phyloP scores from a whole-genome alignment of 1,284 basidiomycete genomes.

The Gomphus bonarii region DNA sequence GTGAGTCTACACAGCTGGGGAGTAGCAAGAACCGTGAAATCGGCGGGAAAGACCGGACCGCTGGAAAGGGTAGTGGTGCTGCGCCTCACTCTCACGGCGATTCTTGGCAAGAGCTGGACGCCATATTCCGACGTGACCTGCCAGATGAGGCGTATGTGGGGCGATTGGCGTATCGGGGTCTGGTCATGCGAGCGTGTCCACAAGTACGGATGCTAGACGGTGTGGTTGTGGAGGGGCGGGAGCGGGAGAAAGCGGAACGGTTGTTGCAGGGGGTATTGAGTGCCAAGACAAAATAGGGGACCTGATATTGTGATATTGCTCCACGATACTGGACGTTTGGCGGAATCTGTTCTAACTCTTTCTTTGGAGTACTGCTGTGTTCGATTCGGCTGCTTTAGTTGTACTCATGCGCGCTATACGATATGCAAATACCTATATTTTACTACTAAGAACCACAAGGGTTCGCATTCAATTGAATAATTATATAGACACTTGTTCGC shows the following conservation, averaged over 20 bases:
- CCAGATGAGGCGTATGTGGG: constrained; percentile 82
- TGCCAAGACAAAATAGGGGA: not conserved
- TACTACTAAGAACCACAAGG: not conserved
- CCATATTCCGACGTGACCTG: constrained; percentile 77
- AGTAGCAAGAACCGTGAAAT: constrained; percentile 9
- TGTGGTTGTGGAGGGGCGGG: constrained; percentile 66
- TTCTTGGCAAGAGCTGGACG: constrained; percentile 69
- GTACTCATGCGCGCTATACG: not conserved
- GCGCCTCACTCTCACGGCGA: constrained; percentile 15
- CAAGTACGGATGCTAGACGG: constrained; percentile 72
- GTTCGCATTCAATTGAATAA: no score
- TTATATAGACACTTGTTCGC: no score
- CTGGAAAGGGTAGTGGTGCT: constrained; percentile 8
- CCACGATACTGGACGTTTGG: not conserved
- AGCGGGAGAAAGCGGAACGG: constrained; percentile 68
- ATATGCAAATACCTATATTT: not conserved
- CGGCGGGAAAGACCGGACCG: not conserved
- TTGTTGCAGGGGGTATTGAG: constrained; percentile 47
- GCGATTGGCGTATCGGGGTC: constrained; percentile 77
- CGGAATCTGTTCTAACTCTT: not conserved
- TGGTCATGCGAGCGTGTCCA: constrained; percentile 69
- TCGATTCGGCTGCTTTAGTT: not conserved
- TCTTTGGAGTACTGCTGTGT: not conserved
- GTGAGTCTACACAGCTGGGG: constrained; percentile 25
- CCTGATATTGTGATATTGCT: not conserved